Evolutionary conservation across 331 rosid genomes (phyloP), one percentile per base, ranked within the genome.

Genomic region (Pyrus hybrid): DNA sequence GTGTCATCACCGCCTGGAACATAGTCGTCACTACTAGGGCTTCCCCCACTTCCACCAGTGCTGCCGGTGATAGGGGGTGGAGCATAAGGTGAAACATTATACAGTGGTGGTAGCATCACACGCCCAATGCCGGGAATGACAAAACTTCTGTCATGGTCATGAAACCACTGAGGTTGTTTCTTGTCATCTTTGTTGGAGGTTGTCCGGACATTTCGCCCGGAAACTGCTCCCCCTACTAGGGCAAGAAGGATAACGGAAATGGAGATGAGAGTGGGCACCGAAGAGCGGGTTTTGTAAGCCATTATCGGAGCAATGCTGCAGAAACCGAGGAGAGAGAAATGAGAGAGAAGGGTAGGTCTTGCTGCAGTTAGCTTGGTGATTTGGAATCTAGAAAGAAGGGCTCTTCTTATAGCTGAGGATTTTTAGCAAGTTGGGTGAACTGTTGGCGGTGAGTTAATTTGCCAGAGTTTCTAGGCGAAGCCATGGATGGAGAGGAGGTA

Each of bases 391-490:
- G 54, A 41, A 25, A 78, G 62, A n/a, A 64, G 69, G 9, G 73
- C 26, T 72, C 32, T 82, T 72, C 80, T 78, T 85, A 82, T 72
- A 79, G 80, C 23, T 0, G 61, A 14, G 54, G 72, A 35, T 70
- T 32, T 74, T 17, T 13, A 4, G 53, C 63, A n/a, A 71, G 82
- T 79, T 76, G 71, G 84, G 74, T 84, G 79, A 78, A 79, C 80
- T 5, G 41, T 80, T 77, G 80, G 81, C 93, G 88, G 93, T 79
- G 91, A 90, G 80, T 92, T 74, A 88, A 84, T 37, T 37, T 37
- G 80, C 45, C 12, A 37, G 45, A 37, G 45, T 37, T 37, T 37
- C 45, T 37, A 37, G 45, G 45, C 45, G 45, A 62, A 66, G 80
- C 67, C 71, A 73, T 16, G 61, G 63, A 53, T 14, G n/a, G 73